Conservation (phyloP, 2,329 filamentous ascomycete species). For the Botrytis pseudocinerea region DNA sequence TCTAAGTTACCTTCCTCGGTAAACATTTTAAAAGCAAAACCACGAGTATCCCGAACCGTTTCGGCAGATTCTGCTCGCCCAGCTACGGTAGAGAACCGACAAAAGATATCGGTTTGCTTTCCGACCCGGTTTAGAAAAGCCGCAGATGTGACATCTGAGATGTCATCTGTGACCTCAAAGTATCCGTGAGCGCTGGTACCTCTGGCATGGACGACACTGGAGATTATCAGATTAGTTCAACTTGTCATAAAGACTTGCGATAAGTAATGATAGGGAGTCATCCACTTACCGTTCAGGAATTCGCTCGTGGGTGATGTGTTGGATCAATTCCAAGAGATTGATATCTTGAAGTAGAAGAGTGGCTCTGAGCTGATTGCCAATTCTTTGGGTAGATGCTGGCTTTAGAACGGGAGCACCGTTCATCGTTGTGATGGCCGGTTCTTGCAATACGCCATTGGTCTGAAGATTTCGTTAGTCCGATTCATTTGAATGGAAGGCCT, state of each 20-base stretch:
- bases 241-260: background rate
- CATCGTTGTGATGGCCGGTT: conserved; percentile 8
- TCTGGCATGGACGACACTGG: background rate
- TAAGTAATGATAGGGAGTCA: background rate
- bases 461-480: background rate
- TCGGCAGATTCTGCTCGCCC: conserved; percentile 48
- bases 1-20: conserved; percentile 53
- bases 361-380: conserved; percentile 7
- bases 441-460: background rate
- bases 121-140: background rate
- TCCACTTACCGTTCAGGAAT: background rate
- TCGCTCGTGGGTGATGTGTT: conserved; percentile 9
- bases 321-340: conserved; percentile 15
- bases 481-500: too few species aligned
- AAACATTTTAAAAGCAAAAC: conserved; percentile 52
- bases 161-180: conserved; percentile 4
- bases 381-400: conserved; percentile 14
- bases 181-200: background rate
- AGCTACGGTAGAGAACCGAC: conserved; percentile 57
- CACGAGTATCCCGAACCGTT: conserved; percentile 47
- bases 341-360: conserved; percentile 19
- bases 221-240: background rate
- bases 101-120: conserved; percentile 29
- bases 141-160: background rate
- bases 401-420: conserved; percentile 8